Evolutionary conservation across 805 yeast genomes (phyloP), one percentile per base, ranked within the genome.

Genomic region (Saccharomyces kudriavzevii): DNA sequence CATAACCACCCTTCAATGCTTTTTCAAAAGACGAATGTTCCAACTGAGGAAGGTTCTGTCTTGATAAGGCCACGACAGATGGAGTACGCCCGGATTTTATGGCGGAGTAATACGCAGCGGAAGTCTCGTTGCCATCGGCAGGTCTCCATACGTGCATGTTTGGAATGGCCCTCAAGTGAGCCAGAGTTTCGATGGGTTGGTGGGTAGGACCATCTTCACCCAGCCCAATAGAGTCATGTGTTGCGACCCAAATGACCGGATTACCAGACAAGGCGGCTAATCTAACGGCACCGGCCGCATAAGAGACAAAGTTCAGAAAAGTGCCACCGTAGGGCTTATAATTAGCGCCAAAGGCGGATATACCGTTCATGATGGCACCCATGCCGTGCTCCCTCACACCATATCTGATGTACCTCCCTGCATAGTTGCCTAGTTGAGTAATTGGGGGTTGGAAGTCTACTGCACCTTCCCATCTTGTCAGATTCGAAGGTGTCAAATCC

Each of bases 331-430:
- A 91, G 64, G 90, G 85, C 74, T 84, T 87, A 80, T 78, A 83
- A 77, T 88, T 89, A 59, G 87, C 87, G 60, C 84, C 84, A 69
- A 76, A 92, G 53, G 97, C 97, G 56, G 94, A 80, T 65, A 92
- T 87, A 85, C 99, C 99, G 77, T 94, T 92, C 83, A 91, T 81
- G 73, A 91, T 87, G 60, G 97, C 97, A 77, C 96, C 97, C 97
- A 92, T 90, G 74, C 89, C 97, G 76, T 94, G 98, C 80, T 92
- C 99, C 77, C 99, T 87, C 61, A 92, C 96, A 84, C 99, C 99
- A 73, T 85, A 92, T 78, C 97, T 86, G 74, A 92, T 79, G 79
- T 92, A 92, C 72, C 96, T 85, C 71, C 99, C 99, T 54, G 83
- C 59, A 79, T 85, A 91, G 68, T 83, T 83, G 74, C 98, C 98